Evolutionary conservation across 2,329 filamentous ascomycete genomes (phyloP), one percentile per base, ranked within the genome.

Genomic region (Talaromyces sp.): DNA sequence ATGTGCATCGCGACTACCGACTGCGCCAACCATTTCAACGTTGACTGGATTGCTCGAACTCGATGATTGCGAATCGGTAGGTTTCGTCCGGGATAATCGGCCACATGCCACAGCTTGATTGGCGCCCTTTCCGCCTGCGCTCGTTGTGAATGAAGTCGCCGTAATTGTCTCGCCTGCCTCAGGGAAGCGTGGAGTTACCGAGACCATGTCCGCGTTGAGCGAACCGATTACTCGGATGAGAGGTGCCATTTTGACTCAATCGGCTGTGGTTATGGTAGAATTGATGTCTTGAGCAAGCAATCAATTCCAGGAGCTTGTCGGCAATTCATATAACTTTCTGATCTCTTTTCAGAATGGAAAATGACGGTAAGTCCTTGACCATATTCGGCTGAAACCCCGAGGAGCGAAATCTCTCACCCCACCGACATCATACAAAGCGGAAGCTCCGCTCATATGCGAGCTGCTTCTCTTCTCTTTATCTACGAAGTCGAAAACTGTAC

Each of bases 61-160:
- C 37, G 59, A 70, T 61, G 67, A 55, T 60, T 66, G n/a, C 23
- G 66, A 54, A 16, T 65, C 3, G 25, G 63, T 18, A 62, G 58
- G 60, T 37, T 79, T 80, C 31, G 82, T 72, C 55, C 89, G 84
- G 0, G 91, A 95, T 58, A 96, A 85, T 66, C 93, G 90, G 58
- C 88, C 90, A 77, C 89, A 92, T 25, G 92, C 92, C 62, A 96
- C 90, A 64, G 92, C 93, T 80, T 98, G 93, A 80, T 98, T 98
- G 65, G 93, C 92, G 67, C 93, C 93, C 79, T 99, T 99, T 63
- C 95, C 93, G 70, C 93, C 95, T 33, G 90, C 88, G 48, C 90
- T 92, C 39, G 88, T 91, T 72, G 84, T 84, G 79, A 96, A 96
- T 21, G 86, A 87, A 67, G 81, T 87, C 55, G 91, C 85, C 2